Base-by-base conservation (phyloP, 768 basidiomycete species). In the Hemileccinum rubropunctum region DNA sequence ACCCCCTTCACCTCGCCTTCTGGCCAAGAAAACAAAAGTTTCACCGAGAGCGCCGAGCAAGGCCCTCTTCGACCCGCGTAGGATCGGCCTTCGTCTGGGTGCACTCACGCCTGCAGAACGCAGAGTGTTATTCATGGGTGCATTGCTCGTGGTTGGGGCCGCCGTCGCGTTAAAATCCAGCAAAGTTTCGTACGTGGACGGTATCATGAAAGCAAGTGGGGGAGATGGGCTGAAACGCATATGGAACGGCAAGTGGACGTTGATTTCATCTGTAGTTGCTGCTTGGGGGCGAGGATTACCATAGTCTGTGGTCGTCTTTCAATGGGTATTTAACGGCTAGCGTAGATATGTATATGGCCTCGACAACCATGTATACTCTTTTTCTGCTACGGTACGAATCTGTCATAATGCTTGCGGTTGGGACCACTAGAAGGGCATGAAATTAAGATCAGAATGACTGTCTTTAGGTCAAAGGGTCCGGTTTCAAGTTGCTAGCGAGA, bases 91-190 rank as follows among this genome's bases (percentile, higher is more conserved):
- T 18, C 57, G 65, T 27, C 36, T 70, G 4, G 55, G 58, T 20
- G 52, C 62, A 15, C 62, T 70, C 48, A 66, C 60, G 4, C 44
- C 55, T 28, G 53, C 54, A 10, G 68, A 69, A 23, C 61, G 67
- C 21, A 57, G 65, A 28, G 47, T 63, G 6, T 50, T 87, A 62
- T 69, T 87, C 27, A 79, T 81, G 15, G 82, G 86, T 20, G 84
- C 85, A 18, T 77, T 88, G 27, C 62, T 90, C 23, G 80, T 86
- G 12, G 71, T 90, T 6, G 85, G 85, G 12, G 78, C 88, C 18
- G 87, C 86, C 9, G 72, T 91, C 62, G 85, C 84, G 3, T 42
- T 69, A 5, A 65, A 55, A 47, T 51, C 55, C 3, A 33, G 45
- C 14, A 63, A 30, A 32, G 23, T 59, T 3, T 20, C 57, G 2